A percentile compares a stretch with the other conserved stretches of the same genome.
phyloP scores from a whole-genome alignment of 208 protist genomes.

The Zelonia costaricensis region DNA sequence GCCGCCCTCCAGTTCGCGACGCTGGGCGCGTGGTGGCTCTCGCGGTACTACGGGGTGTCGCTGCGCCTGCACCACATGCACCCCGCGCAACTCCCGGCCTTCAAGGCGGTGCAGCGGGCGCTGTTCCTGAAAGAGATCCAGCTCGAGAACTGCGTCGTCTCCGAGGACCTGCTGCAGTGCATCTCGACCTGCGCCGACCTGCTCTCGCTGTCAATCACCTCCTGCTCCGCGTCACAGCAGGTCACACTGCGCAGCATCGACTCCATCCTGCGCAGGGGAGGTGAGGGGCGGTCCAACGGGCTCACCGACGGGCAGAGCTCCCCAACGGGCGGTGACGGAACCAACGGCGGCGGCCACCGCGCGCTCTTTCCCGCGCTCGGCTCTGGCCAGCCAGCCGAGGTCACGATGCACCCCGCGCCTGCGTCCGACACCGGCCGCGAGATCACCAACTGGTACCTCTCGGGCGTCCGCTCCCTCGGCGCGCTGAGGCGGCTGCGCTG shows the following conservation, averaged over 20 bases:
- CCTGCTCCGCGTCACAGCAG: constrained; percentile 53
- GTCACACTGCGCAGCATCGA: constrained; percentile 59
- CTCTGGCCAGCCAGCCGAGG: no score
- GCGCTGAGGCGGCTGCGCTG: constrained; percentile 56
- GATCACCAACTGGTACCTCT: constrained; percentile 64
- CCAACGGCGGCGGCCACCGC: background rate
- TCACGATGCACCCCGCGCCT: no score
- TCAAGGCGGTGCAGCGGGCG: constrained; percentile 42
- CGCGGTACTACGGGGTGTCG: constrained; percentile 61
- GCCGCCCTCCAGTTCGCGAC: constrained; percentile 31
- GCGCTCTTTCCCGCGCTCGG: background rate
- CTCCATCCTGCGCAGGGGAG: constrained; percentile 62
- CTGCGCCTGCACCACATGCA: constrained; percentile 57
- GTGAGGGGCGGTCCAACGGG: constrained; percentile 5
- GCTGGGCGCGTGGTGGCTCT: constrained; percentile 69
- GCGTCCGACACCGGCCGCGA: constrained; percentile 2
- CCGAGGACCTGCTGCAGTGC: constrained; percentile 63
- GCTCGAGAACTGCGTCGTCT: constrained; percentile 48
- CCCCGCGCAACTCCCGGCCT: constrained; percentile 41
- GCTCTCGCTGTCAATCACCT: constrained; percentile 45
- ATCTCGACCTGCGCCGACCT: constrained; percentile 60
- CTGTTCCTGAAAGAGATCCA: constrained; percentile 55
- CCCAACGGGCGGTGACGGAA: background rate
- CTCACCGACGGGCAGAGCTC: constrained; percentile 5
- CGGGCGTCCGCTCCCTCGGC: constrained; percentile 56